Percentiles rank a stretch among this genome's conserved stretches.
Conservation (phyloP, 75 land plant species). For the Pinus taeda region DNA sequence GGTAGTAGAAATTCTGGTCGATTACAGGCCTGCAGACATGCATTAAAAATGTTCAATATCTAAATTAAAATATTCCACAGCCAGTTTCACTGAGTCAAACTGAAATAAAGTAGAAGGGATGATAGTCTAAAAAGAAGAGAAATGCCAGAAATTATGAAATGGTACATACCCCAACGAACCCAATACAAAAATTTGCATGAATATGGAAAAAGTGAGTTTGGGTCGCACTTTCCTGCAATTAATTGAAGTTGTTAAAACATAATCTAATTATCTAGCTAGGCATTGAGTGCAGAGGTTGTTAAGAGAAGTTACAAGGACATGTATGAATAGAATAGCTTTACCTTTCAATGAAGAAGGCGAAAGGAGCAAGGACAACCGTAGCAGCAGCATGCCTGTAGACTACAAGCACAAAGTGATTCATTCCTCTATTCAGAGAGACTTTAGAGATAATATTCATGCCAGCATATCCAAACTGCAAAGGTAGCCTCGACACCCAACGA, state of each 20-base stretch:
- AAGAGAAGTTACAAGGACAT: too few relatives aligned
- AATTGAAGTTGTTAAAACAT: too few relatives aligned
- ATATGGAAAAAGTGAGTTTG: too few relatives aligned
- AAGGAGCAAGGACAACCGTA: neutral
- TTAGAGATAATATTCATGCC: slow-evolving; percentile 40
- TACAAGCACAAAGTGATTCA: slow-evolving; percentile 13
- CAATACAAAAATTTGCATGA: neutral
- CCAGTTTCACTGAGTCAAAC: neutral
- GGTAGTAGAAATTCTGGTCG: slow-evolving; percentile 7
- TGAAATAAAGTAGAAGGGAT: neutral
- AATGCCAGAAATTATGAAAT: neutral
- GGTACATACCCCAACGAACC: neutral
- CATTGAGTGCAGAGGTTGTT: neutral
- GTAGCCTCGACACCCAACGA: too few relatives aligned
- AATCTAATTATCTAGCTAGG: too few relatives aligned
- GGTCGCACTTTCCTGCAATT: slow-evolving; percentile 3
- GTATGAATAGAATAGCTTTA: neutral
- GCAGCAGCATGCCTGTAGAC: slow-evolving; percentile 37
- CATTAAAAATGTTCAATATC: neutral
- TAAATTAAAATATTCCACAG: neutral
- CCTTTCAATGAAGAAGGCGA: slow-evolving; percentile 24
- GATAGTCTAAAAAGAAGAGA: neutral
- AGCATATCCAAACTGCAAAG: slow-evolving; percentile 9
- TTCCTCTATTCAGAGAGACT: slow-evolving; percentile 23
- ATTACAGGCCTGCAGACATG: slow-evolving; percentile 9